A percentile compares a stretch with the other conserved stretches of the same genome.
Conservation (phyloP, 2,329 filamentous ascomycete species). For the Aspergillus luchuensis region DNA sequence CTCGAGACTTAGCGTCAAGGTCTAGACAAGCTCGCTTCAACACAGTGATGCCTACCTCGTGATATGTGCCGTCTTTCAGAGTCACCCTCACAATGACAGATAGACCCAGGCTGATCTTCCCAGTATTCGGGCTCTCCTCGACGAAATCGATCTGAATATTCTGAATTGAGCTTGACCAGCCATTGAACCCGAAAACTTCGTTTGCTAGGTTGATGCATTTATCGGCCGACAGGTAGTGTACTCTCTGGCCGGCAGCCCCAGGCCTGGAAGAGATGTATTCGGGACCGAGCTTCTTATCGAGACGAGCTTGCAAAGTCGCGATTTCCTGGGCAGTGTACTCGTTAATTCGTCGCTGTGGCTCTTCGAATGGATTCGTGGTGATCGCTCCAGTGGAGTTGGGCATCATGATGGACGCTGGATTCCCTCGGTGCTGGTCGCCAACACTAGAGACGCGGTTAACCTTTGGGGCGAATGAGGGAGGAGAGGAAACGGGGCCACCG, state of each 20-base stretch:
- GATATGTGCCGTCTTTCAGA: slow-evolving; percentile 88
- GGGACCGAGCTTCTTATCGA: slow-evolving; percentile 91
- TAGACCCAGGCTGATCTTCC: slow-evolving; percentile 79
- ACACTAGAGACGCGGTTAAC: slow-evolving; percentile 53
- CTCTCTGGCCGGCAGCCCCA: slow-evolving; percentile 79
- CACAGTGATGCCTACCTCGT: slow-evolving; percentile 62
- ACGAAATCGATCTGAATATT: slow-evolving; percentile 95
- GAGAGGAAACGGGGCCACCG: neutral
- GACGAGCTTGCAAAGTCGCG: slow-evolving; percentile 78
- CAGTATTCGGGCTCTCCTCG: slow-evolving; percentile 76
- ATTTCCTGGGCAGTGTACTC: slow-evolving; percentile 90
- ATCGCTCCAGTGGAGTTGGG: slow-evolving; percentile 35
- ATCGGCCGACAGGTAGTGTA: slow-evolving; percentile 93
- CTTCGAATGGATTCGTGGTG: slow-evolving; percentile 76
- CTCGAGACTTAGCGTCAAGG: slow-evolving; percentile 4
- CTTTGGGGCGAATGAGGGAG: slow-evolving; percentile 1
- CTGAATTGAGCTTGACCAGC: slow-evolving; percentile 95
- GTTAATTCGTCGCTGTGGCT: slow-evolving; percentile 66
- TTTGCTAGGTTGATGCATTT: slow-evolving; percentile 96
- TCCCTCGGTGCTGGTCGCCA: slow-evolving; percentile 66
- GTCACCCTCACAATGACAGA: slow-evolving; percentile 91
- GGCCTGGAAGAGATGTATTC: slow-evolving; percentile 90
- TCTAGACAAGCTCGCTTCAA: neutral
- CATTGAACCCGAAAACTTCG: slow-evolving; percentile 95
- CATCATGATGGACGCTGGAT: slow-evolving; percentile 46